Evolutionary conservation across 2,329 filamentous ascomycete species (phyloP), one percentile per base, ranked within the genome.

Genomic region (Calonectria hawksworthii): DNA sequence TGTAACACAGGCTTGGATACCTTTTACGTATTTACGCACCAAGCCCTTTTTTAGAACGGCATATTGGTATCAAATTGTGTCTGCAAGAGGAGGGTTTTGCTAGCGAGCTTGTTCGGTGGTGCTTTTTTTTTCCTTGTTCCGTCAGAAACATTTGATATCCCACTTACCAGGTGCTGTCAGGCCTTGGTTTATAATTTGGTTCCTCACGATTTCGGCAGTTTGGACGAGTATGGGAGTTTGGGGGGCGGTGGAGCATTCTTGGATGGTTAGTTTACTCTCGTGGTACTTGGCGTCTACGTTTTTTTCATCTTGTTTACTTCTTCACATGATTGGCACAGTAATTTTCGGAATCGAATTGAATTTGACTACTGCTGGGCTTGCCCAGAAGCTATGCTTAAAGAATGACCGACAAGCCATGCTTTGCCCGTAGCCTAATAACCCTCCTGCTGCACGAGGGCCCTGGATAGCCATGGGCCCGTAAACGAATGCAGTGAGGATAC

Each of bases 281-380:
- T 1, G 18, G 54, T 44, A 47, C 28, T 10, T 30, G 67, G 38
- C 26, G 59, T 71, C 52, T 30, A 67, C 28, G n/a, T 23, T 71
- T 32, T 26, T 70, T 23, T 71, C n/a, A 26, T 70, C 52, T 72
- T 67, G 18, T 68, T 34, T 34, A 28, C 21, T 28, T 65, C 21
- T 28, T 65, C 64, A 51, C 47, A 26, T 54, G 63, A 21, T 59
- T 64, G 3, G 16, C 23, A 11, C 14, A 18, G 69, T 32, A 4
- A 69, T 74, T 80, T 80, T 78, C 72, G 76, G 77, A 81, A 81
- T 80, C 76, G 76, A 78, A 73, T 76, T 79, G 74, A 80, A 81
- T 81, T 82, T 82, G 79, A 73, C 83, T 85, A 85, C 81, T 83
- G 81, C 82, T 80, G 75, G 77, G 79, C 79, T 81, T 83, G 83